Base-by-base conservation (phyloP, 2,329 filamentous ascomycete species). In the Xylaria sp. region DNA sequence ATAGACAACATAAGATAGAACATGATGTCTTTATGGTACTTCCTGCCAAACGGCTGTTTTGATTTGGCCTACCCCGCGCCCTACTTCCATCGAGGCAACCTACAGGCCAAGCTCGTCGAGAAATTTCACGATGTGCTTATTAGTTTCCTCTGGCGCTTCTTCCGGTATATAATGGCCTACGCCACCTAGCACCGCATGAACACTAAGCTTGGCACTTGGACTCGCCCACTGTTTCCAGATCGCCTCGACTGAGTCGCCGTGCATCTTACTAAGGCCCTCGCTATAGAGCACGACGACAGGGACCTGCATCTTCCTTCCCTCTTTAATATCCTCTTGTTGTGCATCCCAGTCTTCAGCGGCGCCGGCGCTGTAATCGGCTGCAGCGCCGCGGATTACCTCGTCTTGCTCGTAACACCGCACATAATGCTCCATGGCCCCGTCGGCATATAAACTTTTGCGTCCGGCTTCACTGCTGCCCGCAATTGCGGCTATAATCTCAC, bases 301-400 rank as follows among this genome's bases (percentile, higher is more conserved):
- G 12, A 68, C 63, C 18, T 63, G 62, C 8, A 69, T 42, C 60
- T 65, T 65, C n/a, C 65, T 48, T 3, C 60, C 63, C 32, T 60
- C 40, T 50, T 47, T 57, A 3, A 66, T 47, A 23, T 72, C 68
- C 27, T 65, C 61, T 62, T 60, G 51, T 47, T 66, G 59, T 10
- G 65, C 70, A n/a, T 72, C 70, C 70, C 68, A 70, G 50, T 72
- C 70, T 42, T 72, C 70, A 6, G 68, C 70, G 8, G 65, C 70
- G 35, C 70, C 70, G 10, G 70, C 68, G 42, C 53, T 53, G n/a
- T 72, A 72, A 51, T 72, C 70, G n/a, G 68, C 70, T 35, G 12
- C 61, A 4, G 60, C 68, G 23, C 70, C 70, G 23, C 44, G 50
- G 25, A 72, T 61, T 35, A 72, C 70, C 53, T 64, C 60, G 1